A percentile compares a stretch with the other conserved stretches of the same genome.
Evolutionary conservation across 139 green algal genomes (phyloP).

Genomic region (Chlamydomonas sphaeroides): DNA sequence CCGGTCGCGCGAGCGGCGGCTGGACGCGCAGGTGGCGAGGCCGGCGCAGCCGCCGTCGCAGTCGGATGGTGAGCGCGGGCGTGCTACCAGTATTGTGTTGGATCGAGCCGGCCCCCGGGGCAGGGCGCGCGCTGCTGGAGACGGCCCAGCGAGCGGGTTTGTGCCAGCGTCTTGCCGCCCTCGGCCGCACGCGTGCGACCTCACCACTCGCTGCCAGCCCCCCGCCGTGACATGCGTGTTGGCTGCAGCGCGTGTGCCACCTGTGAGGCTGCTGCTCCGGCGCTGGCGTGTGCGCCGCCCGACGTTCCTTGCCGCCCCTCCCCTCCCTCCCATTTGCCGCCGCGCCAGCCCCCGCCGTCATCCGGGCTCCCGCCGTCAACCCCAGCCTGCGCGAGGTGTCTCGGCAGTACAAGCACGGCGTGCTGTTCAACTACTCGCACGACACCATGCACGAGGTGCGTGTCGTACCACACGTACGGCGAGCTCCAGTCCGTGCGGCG

Average conservation of each 20-base stretch:
- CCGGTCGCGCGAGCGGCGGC: slow-evolving; percentile 10
- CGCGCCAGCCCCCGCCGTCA: slow-evolving; percentile 14
- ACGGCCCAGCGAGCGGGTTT: no score
- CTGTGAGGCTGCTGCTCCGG: neutral
- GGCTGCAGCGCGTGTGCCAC: no score
- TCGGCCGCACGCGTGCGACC: no score
- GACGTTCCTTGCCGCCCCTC: neutral
- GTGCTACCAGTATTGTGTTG: no score
- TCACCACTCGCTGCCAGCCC: no score
- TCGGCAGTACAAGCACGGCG: slow-evolving; percentile 4
- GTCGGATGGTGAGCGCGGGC: neutral
- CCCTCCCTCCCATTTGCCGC: neutral
- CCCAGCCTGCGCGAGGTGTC: slow-evolving; percentile 13
- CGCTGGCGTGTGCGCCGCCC: neutral
- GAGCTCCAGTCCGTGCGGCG: no score
- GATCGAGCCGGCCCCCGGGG: no score
- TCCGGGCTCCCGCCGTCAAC: slow-evolving; percentile 30
- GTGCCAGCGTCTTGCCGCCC: no score
- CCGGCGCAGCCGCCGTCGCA: slow-evolving; percentile 8
- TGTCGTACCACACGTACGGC: no score
- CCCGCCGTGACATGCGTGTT: no score
- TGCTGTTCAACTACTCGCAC: slow-evolving; percentile 44
- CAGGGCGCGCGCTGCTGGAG: no score
- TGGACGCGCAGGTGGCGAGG: slow-evolving; percentile 8
- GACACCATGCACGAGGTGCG: slow-evolving; percentile 45